Percentiles rank a stretch among this genome's conserved stretches.
Evolutionary conservation across 1,284 basidiomycete species (phyloP).

Genomic region (Phellopilus nigrolimitatus): DNA sequence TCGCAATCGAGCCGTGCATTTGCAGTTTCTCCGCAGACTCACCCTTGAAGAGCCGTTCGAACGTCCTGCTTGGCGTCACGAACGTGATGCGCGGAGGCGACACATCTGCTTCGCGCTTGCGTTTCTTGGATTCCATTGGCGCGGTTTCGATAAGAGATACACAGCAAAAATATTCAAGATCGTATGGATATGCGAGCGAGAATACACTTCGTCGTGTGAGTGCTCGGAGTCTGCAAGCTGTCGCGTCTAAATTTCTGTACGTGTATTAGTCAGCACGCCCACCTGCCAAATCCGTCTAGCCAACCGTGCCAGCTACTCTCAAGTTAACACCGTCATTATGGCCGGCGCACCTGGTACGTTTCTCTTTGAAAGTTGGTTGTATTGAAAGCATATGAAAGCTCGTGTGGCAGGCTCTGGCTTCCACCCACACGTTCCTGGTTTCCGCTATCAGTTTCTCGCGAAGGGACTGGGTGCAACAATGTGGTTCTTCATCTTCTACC

Average conservation of each 20-base stretch:
- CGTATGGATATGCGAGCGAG: too few species aligned
- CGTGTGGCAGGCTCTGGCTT: conserved; percentile 59
- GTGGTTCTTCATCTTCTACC: conserved; percentile 99
- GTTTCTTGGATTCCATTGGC: conserved; percentile 38
- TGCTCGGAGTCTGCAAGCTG: too few species aligned
- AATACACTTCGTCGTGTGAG: too few species aligned
- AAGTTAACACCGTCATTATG: conserved; percentile 17
- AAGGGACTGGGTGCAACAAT: conserved; percentile 87
- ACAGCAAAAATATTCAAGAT: background rate
- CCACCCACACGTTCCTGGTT: conserved; percentile 78
- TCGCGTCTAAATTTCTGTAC: too few species aligned
- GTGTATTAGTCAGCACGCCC: background rate
- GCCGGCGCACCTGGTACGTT: conserved; percentile 13
- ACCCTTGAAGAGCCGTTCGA: conserved; percentile 68
- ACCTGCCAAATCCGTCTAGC: background rate
- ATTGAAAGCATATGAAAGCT: conserved; percentile 6
- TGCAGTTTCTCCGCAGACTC: conserved; percentile 19
- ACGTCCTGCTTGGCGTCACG: conserved; percentile 42
- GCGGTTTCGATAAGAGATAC: background rate
- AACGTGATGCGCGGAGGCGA: conserved; percentile 55
- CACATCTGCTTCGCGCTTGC: conserved; percentile 40
- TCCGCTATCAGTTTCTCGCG: conserved; percentile 71
- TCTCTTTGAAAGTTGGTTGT: background rate
- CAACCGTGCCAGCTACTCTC: too few species aligned
- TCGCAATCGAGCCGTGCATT: background rate